A percentile compares a stretch with the other conserved stretches of the same genome.
phyloP scores from a whole-genome alignment of 192 early-diverging fungal species.

The Chytriomyces sp. region DNA sequence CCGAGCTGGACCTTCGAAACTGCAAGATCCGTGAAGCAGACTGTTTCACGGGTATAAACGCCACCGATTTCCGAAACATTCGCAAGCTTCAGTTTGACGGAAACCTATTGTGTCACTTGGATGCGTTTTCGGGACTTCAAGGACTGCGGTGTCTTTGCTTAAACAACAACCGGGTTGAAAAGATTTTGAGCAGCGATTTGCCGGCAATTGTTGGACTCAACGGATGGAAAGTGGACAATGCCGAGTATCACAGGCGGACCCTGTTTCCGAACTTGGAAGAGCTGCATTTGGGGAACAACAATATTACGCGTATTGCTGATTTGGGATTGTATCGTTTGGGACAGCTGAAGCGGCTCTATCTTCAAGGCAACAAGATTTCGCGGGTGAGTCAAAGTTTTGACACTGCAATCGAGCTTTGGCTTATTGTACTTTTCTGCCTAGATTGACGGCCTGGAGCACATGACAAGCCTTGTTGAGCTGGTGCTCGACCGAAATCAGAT shows the following conservation, averaged over 20 bases:
- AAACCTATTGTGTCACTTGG: slow-evolving; percentile 58
- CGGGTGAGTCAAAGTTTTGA: slow-evolving; percentile 44
- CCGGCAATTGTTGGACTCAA: slow-evolving; percentile 37
- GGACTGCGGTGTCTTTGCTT: slow-evolving; percentile 53
- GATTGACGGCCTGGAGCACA: slow-evolving; percentile 65
- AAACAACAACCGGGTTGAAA: slow-evolving; percentile 62
- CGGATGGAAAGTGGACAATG: slow-evolving; percentile 41
- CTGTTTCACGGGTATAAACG: slow-evolving; percentile 50
- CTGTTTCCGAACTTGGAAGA: slow-evolving; percentile 60
- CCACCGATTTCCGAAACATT: slow-evolving; percentile 57
- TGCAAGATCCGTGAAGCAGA: slow-evolving; percentile 68
- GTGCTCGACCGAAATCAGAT: slow-evolving; percentile 69
- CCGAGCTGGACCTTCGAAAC: slow-evolving; percentile 65
- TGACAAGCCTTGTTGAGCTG: slow-evolving; percentile 59
- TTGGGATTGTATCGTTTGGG: slow-evolving; percentile 56
- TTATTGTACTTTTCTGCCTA: slow-evolving; percentile 18
- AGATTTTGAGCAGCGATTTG: slow-evolving; percentile 48
- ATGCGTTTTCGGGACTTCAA: slow-evolving; percentile 50
- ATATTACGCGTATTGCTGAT: slow-evolving; percentile 57
- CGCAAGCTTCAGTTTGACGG: slow-evolving; percentile 64
- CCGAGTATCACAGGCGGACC: slow-evolving; percentile 33
- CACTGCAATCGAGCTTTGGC: neutral
- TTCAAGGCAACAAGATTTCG: slow-evolving; percentile 61
- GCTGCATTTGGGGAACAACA: slow-evolving; percentile 62
- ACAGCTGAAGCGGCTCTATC: slow-evolving; percentile 53